A percentile compares a stretch with the other conserved stretches of the same genome.
Conservation (phyloP, 148 eudicot species). For the Suaeda aralocaspica region DNA sequence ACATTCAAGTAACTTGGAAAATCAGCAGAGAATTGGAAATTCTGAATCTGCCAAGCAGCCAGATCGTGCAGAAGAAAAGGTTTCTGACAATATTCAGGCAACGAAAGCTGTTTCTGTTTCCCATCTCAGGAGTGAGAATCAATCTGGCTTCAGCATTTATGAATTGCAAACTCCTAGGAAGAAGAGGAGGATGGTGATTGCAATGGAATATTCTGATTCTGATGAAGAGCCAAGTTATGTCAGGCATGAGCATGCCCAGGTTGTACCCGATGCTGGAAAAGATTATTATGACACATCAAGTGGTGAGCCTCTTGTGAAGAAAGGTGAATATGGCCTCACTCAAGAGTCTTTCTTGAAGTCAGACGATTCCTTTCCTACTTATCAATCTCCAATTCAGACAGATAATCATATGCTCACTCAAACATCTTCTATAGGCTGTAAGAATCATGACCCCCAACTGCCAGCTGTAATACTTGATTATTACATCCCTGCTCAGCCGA, state of each 20-base stretch:
- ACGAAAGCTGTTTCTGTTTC: constrained; percentile 5
- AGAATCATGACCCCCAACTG: background rate
- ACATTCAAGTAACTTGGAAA: background rate
- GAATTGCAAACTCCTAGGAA: constrained; percentile 16
- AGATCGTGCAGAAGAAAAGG: background rate
- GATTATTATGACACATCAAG: background rate
- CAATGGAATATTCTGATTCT: constrained; percentile 24
- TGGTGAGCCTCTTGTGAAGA: constrained; percentile 14
- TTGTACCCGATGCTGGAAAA: background rate
- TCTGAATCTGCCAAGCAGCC: constrained; percentile 4
- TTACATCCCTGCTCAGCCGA: constrained; percentile 21
- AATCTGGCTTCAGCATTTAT: constrained; percentile 1
- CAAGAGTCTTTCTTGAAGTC: constrained; percentile 8
- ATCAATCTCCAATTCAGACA: background rate
- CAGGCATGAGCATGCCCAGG: background rate
- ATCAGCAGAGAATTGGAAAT: background rate
- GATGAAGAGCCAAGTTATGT: constrained; percentile 21
- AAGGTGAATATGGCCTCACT: constrained; percentile 7
- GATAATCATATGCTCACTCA: constrained; percentile 9
- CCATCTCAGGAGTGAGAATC: background rate
- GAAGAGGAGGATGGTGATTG: constrained; percentile 21
- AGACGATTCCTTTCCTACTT: constrained; percentile 4
- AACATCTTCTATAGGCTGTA: constrained; percentile 1
- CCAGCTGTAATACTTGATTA: background rate
- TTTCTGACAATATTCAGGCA: background rate